Base-by-base conservation (phyloP, 164 flowering plant genomes). In the Dillenia turbinata region DNA sequence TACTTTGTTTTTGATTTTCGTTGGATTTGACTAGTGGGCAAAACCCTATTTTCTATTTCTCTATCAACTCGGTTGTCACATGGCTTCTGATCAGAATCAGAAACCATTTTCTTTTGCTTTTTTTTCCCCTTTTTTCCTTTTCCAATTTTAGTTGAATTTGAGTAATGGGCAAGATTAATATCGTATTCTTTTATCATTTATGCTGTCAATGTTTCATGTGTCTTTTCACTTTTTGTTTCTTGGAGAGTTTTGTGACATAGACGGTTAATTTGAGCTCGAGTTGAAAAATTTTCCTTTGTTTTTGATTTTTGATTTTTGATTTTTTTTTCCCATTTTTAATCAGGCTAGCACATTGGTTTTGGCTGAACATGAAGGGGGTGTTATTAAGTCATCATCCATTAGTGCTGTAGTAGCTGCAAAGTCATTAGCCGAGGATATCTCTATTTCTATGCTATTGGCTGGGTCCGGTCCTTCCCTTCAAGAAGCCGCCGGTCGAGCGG, bases 351-450 rank as follows among this genome's bases (percentile, higher is more conserved):
- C 96, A 47, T 71, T 92, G 74, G 82, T 92, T 55, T 54, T 92
- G 61, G 96, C 84, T 14, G 96, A 92, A 65, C 91, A 85, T 65
- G 96, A 89, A 66, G 82, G 82, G 24, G 92, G 96, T 9, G 61
- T 64, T 11, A 57, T 92, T 58, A 90, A 81, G 63, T 53, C 81
- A 44, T 71, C 81, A 51, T 76, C 89, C 3, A 6, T 90, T 59
- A 81, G 87, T 80, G 91, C 98, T 3, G 74, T 92, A 47, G 80
- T 71, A 55, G 98, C 98, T 72, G 93, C 98, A n/a, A 72, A 75
- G 52, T 69, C 75, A 44, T 61, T 89, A 19, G 62, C 83, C 17
- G 76, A 76, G 45, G 85, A 74, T 56, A 80, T 80, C 69, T 68
- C 87, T 10, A 70, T 92, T 67, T 86, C 96, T 16, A 3, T 92